phyloP scores from a whole-genome alignment of 345 rosid species.

The Geranium brycei region DNA sequence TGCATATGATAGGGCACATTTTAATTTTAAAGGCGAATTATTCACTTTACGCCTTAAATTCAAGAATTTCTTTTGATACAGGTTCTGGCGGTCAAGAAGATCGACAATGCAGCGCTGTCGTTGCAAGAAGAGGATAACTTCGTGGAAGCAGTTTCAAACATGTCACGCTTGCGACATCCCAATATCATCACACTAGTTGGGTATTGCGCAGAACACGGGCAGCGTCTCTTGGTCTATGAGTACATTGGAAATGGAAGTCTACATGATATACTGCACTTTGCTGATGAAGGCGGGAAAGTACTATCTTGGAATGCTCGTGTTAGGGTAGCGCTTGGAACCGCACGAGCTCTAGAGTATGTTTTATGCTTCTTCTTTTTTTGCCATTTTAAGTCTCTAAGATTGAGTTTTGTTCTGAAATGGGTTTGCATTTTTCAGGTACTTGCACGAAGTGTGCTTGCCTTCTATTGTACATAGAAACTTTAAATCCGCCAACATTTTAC shows the following conservation, averaged over 20 bases:
- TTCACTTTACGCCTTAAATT: neutral
- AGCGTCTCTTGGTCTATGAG: constrained; percentile 89
- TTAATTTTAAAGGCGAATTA: constrained; percentile 62
- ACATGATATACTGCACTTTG: constrained; percentile 75
- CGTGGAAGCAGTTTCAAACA: constrained; percentile 81
- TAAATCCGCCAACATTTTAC: constrained; percentile 90
- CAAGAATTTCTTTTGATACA: constrained; percentile 17
- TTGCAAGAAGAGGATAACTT: constrained; percentile 88
- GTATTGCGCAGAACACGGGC: constrained; percentile 91
- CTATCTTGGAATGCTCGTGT: constrained; percentile 95
- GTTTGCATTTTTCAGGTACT: constrained; percentile 40
- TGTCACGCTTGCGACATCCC: constrained; percentile 91
- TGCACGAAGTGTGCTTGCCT: constrained; percentile 98
- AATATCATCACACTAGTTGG: constrained; percentile 75
- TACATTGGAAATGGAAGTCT: constrained; percentile 59
- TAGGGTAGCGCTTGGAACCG: constrained; percentile 92
- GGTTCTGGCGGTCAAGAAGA: constrained; percentile 87
- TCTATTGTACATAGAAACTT: constrained; percentile 93
- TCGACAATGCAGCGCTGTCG: constrained; percentile 76
- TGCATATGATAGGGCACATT: too few relatives aligned
- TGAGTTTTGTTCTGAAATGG: neutral
- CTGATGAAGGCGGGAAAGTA: constrained; percentile 53
- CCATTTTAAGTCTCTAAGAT: neutral
- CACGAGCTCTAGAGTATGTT: constrained; percentile 96
- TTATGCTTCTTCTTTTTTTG: constrained; percentile 5